Evolutionary conservation across 2,329 filamentous ascomycete genomes (phyloP), one percentile per base, ranked within the genome.

Genomic region (Penicillium sp.): DNA sequence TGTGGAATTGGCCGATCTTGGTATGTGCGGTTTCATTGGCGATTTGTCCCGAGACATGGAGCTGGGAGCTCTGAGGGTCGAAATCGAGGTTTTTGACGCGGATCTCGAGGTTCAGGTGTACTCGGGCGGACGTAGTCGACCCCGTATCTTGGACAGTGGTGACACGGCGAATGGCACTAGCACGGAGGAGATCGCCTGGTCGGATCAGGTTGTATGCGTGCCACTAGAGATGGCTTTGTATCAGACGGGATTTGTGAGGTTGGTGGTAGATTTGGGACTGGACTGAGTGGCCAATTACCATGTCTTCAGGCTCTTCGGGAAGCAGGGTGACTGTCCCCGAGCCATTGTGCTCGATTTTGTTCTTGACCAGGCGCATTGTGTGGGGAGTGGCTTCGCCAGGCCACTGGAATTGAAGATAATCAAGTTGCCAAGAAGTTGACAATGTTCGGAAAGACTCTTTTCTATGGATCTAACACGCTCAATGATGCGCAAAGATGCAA

Each of bases 151-250:
- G 59, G 9, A 77, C 75, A 46, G 80, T 77, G n/a, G 76, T 77
- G 4, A 87, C 75, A 45, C 80, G 78, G 32, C 84, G 82, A 34
- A 86, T 70, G 21, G 84, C 82, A 40, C 76, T 78, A 43, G 82
- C 83, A 50, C 78, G 78, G 25, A 87, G 72, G 34, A 78, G 70
- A 55, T 87, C 84, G 47, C 69, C 70, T 4, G 80, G 75, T 39
- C 80, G 77, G 57, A 87, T 84, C 27, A 87, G 74, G 63, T 87
- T 87, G 71, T 83, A 86, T 49, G 80, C 79, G 59, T 86, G 83
- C 84, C 84, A 87, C 80, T 83, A 47, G 25, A 47, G 25, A 31
- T 27, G 13, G 9, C 23, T 8, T 32, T 33, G 15, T 29, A 28
- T 47, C 28, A 52, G 48, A 34, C 28, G 25, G 26, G 19, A 13